These are phyloP conservation scores for Moringa oleifera DNA, from an alignment of 345 rosid species.

Conservation along the genomic window DNA sequence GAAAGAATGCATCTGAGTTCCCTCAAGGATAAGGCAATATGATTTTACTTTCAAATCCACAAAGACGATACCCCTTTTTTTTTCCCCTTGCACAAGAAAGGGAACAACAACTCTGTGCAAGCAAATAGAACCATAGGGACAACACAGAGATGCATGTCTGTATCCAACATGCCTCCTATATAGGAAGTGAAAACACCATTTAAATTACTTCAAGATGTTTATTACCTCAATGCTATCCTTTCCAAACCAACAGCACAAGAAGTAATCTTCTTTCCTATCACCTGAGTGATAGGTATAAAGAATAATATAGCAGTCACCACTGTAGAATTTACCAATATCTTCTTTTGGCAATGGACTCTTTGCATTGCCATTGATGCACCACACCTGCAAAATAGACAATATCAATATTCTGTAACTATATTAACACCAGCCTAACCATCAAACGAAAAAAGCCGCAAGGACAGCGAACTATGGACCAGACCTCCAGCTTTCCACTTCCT, in stretches of 20 bases:
- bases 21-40: no score
- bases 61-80: no score
- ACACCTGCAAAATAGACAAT: constrained; percentile 50
- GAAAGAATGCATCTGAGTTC: no score
- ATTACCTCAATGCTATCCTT: constrained; percentile 85
- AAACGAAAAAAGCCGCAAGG: neutral
- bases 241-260: constrained; percentile 94
- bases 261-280: constrained; percentile 95
- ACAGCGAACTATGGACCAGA: constrained; percentile 21
- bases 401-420: constrained; percentile 4
- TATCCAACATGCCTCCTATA: no score
- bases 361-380: constrained; percentile 79
- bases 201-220: constrained; percentile 10
- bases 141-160: no score
- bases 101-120: no score
- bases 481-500: constrained; percentile 98
- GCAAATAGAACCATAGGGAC: no score
- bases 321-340: constrained; percentile 83
- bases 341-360: constrained; percentile 73
- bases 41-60: no score
- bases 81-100: no score
- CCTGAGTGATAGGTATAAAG: constrained; percentile 89
- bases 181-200: neutral
- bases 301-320: constrained; percentile 93
- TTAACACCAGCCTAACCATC: constrained; percentile 4